Evolutionary conservation across 305 asterid species (phyloP), one percentile per base, ranked within the genome.

Genomic region (Andrographis paniculata): DNA sequence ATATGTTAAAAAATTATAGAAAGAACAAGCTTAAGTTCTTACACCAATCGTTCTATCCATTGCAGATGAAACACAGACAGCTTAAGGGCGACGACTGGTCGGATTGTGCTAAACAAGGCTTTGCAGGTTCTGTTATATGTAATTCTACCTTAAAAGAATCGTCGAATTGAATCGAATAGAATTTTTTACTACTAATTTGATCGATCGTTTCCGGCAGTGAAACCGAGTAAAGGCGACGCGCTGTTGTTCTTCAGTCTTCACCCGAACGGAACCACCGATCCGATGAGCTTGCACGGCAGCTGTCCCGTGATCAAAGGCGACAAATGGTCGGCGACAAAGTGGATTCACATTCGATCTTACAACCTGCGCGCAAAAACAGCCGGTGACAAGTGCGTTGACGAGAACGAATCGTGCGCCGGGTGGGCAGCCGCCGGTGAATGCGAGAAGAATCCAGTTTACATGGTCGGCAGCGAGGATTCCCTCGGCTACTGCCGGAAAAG

Each of bases 241-340:
- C 71, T 91, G 22, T 61, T 91, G 71, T 91, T 91, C 66, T 91
- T 83, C 84, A 79, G 83, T 65, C 87, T 91, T 45, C 89, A 73
- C 61, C 89, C 77, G 0, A 64, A 91, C 36, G 80, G 79, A 14
- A 80, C 81, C n/a, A 66, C 85, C 0, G 95, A 86, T 55, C 47
- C 60, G 5, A 14, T 53, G 13, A 86, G 98, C 78, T 70, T 82
- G 70, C 95, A 86, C 2, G 89, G 92, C 23, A 82, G 94, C 60
- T 89, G 97, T 42, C 97, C 95, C 0, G 94, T 88, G 14, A 74
- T 84, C 15, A 74, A 76, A 59, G 97, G 97, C 10, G 91, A 82
- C 69, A 84, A 88, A 55, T 88, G 95, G 95, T 88, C 95, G 0
- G 94, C 94, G 9, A 88, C 95, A 6, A 88, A 84, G 69, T 88